phyloP scores from a whole-genome alignment of 2,329 filamentous ascomycete species.

The Colletotrichum eleusines region DNA sequence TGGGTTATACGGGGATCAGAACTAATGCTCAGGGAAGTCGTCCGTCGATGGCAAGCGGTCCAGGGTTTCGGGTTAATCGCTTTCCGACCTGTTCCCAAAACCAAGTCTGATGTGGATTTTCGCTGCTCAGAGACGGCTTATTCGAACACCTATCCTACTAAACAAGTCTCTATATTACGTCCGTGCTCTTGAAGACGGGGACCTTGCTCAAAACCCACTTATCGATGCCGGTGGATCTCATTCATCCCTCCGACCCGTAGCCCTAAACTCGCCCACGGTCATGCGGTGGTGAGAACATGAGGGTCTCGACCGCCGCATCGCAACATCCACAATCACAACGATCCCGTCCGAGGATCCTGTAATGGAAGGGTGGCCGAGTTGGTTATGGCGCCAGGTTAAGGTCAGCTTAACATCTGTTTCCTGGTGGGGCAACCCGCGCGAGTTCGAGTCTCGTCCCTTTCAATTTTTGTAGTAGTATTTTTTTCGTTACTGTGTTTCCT shows the following conservation, averaged over 20 bases:
- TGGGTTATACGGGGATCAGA: background rate
- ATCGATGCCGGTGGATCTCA: background rate
- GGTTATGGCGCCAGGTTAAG: slow-evolving; percentile 42
- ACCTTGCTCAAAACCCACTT: background rate
- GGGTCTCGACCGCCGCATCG: background rate
- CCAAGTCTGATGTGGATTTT: too few relatives aligned
- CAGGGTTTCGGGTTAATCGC: too few relatives aligned
- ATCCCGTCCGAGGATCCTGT: background rate
- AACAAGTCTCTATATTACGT: too few relatives aligned
- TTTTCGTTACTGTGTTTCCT: too few relatives aligned
- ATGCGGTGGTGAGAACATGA: background rate
- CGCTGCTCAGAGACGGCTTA: too few relatives aligned
- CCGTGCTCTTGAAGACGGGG: background rate
- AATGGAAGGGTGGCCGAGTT: slow-evolving; percentile 41
- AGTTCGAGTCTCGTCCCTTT: too few relatives aligned
- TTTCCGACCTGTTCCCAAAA: too few relatives aligned
- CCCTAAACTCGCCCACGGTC: slow-evolving; percentile 26
- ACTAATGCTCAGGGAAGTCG: background rate
- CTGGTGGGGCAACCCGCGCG: too few relatives aligned
- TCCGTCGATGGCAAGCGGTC: too few relatives aligned
- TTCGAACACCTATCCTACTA: too few relatives aligned
- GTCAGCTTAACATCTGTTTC: too few relatives aligned
- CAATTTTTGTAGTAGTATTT: slow-evolving; percentile 12
- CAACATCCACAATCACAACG: background rate
- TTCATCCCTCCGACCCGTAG: background rate